Base-by-base conservation (phyloP, 257 asterid species). In the Nicotiana undulata region DNA sequence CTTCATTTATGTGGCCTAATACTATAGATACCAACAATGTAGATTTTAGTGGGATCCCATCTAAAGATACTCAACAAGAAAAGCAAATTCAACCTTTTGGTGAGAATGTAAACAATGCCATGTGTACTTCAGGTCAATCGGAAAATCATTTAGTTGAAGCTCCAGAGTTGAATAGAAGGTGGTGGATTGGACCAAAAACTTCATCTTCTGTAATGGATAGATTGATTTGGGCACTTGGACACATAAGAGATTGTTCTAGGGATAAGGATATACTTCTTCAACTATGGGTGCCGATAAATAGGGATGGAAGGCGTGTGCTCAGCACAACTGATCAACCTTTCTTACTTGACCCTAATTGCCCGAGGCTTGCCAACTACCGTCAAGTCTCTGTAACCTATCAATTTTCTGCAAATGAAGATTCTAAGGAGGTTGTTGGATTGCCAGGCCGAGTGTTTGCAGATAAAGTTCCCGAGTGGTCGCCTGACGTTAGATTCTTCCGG, bases 391-490 rank as follows among this genome's bases (percentile, higher is more conserved):
- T 84, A 80, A 82, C 84, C 15, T 95, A 88, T 68, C 90, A 91
- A n/a, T 95, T 95, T 55, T 86, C 96, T 17, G 90, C 94, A 0
- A 94, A 93, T 84, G 94, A 89, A 82, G 94, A 91, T 75, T 89
- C 97, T 1, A 81, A 81, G 78, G 97, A 89, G 46, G 80, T 63
- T 26, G 89, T 82, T 70, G 99, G 99, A 40, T 81, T 95, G 89
- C 98, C 99, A 7, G 99, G 97, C 5, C 80, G 98, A 82, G 99
- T 95, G 22, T 95, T 93, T 29, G 83, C 88, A 80, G 89, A 86
- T 55, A 91, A 85, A 85, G 92, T 86, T 29, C 99, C 99, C 0
- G 99, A 95, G 84, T 95, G 99, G 99, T 92, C 97, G 3, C 99
- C 99, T 0, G 97, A 95, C 87, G 99, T 92, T 65, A 90, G 91